phyloP scores from a whole-genome alignment of 371 early-diverging fungal genomes.

The Mucor piriformis region DNA sequence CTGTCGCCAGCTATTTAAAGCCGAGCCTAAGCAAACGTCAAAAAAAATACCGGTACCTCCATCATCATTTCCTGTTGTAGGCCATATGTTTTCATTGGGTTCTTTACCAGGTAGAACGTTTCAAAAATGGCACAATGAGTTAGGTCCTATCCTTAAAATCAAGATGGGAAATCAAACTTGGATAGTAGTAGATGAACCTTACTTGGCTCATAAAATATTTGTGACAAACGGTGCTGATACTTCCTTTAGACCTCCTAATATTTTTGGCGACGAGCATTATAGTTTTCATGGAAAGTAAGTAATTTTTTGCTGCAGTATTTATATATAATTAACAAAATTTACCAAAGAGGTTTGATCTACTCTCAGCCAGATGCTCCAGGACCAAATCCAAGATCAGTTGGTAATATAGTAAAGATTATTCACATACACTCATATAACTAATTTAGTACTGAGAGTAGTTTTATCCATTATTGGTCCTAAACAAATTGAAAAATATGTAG shows the following conservation, averaged over 20 bases:
- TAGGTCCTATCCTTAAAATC: conserved; percentile 16
- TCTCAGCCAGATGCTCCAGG: neutral
- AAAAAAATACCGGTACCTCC: conserved; percentile 12
- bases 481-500: neutral
- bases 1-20: neutral
- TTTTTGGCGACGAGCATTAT: neutral
- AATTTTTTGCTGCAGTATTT: neutral
- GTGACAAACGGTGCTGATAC: conserved; percentile 12
- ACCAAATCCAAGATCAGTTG: neutral
- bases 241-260: conserved; percentile 7
- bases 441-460: neutral
- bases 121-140: conserved; percentile 16
- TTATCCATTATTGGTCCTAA: conserved; percentile 13
- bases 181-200: conserved; percentile 19
- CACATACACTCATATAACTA: neutral
- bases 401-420: neutral
- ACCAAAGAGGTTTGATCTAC: neutral
- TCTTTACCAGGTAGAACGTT: conserved; percentile 1
- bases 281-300: neutral
- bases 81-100: conserved; percentile 15
- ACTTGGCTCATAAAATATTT: conserved; percentile 18
- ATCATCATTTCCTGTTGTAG: neutral
- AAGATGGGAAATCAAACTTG: conserved; percentile 19
- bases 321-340: too few species aligned
- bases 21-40: neutral